Conservation (phyloP, 1,284 basidiomycete genomes). For the Rhodofomes roseus region DNA sequence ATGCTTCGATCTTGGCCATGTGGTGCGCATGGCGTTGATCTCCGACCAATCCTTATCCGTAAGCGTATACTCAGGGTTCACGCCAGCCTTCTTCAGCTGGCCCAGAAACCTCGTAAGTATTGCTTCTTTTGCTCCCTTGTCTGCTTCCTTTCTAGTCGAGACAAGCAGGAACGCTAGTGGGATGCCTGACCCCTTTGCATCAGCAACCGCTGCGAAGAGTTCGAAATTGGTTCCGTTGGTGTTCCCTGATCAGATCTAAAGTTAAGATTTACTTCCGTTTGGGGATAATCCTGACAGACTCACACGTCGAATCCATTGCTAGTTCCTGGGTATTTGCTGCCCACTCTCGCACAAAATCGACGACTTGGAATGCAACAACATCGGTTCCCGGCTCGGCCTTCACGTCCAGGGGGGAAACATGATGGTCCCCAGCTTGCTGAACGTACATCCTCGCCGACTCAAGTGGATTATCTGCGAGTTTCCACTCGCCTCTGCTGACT, state of each 20-base stretch:
- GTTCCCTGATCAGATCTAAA: conserved; percentile 2
- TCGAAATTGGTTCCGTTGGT: conserved; percentile 16
- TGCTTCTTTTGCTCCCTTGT: conserved; percentile 4
- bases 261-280: background rate
- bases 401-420: conserved; percentile 3
- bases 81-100: conserved; percentile 7
- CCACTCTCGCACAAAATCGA: conserved; percentile 10
- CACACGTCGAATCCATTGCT: conserved; percentile 17
- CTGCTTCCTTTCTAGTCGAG: conserved; percentile 5
- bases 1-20: conserved; percentile 13
- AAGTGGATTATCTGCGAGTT: conserved; percentile 5
- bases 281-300: background rate
- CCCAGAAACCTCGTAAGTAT: conserved; percentile 8
- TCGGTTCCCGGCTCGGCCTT: conserved; percentile 5
- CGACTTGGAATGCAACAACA: conserved; percentile 12
- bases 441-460: background rate
- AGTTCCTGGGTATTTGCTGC: conserved; percentile 12
- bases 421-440: background rate
- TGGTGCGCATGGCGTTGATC: conserved; percentile 14
- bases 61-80: conserved; percentile 13
- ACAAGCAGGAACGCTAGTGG: conserved; percentile 14
- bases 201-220: conserved; percentile 14
- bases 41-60: conserved; percentile 19
- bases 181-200: conserved; percentile 12
- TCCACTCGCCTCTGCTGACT: conserved; percentile 4